A percentile compares a stretch with the other conserved stretches of the same genome.
phyloP scores from a whole-genome alignment of 306 rosid genomes.

The Morella rubra region DNA sequence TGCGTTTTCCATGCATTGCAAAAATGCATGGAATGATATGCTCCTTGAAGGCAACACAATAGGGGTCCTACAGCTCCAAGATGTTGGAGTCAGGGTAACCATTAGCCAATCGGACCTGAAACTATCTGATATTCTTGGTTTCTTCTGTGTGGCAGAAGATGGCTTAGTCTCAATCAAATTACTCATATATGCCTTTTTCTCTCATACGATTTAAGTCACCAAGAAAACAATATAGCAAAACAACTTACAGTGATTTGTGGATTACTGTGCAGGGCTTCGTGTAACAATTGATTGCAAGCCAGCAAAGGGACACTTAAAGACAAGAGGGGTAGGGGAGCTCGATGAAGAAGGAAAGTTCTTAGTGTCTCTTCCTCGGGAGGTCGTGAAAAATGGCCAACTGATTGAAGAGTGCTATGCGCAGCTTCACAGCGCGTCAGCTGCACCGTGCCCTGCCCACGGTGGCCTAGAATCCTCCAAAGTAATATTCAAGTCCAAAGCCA shows the following conservation, averaged over 20 bases:
- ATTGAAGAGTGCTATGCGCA: conserved; percentile 84
- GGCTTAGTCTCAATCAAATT: neutral
- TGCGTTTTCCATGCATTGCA: neutral
- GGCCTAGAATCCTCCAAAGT: conserved; percentile 52
- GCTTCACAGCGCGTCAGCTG: conserved; percentile 61
- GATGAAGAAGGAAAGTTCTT: conserved; percentile 68
- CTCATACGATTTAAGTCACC: neutral
- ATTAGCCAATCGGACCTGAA: neutral
- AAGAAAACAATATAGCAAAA: neutral
- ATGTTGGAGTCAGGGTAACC: neutral
- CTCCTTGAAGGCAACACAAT: no score
- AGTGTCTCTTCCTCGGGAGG: conserved; percentile 60
- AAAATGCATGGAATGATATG: neutral
- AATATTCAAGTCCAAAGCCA: conserved; percentile 41
- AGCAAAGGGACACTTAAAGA: conserved; percentile 53
- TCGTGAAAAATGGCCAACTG: conserved; percentile 47
- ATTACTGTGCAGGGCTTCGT: conserved; percentile 49
- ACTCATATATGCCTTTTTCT: neutral
- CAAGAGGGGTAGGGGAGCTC: conserved; percentile 57
- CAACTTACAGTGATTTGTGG: neutral
- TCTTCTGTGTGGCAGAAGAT: neutral
- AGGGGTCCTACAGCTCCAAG: neutral
- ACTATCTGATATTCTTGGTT: neutral
- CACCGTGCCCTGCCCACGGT: conserved; percentile 66
- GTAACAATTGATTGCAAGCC: conserved; percentile 77